Base-by-base conservation (phyloP, 1,284 basidiomycete genomes). In the Apiotrichum sp. region DNA sequence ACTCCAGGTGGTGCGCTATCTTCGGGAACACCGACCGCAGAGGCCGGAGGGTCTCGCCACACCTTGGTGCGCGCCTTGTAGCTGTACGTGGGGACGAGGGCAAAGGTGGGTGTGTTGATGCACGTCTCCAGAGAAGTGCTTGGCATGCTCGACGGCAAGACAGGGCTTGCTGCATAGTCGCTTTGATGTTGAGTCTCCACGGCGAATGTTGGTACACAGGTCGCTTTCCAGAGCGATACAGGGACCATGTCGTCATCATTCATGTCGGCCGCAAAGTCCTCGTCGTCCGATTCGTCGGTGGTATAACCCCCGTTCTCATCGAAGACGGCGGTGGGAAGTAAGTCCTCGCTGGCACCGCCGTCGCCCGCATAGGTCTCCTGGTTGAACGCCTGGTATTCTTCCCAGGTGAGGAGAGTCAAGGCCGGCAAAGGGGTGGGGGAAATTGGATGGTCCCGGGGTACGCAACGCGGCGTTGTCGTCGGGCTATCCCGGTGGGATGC, bases 31-130 rank as follows among this genome's bases (percentile, higher is more conserved):
- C 8, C 36, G 7, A 38, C 36, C 13, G 7, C 36, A 38, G 36
- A 8, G 36, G 36, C 36, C 7, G 35, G 9, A 14, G 7, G 36
- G 29, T 45, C 43, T 14, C 45, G 45, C 45, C 45, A 46, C 33
- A 46, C 33, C 13, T 32, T 9, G 45, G 36, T 13, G 13, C 35
- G 45, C 4, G 45, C 45, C n/a, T 29, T 36, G 36, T 48, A 39
- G 5, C 4, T 29, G 3, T 9, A 4, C 4, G 10, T 13, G 4
- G 38, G 42, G 13, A 55, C 43, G 31, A 55, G 54, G 8, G 54
- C 54, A 42, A 56, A 56, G 2, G 44, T 56, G 6, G 55, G 55
- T 2, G 46, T 36, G 35, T 56, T 36, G 55, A 56, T 56, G 33
- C 34, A 36, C 8, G 36, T 22, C 16, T 47, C 34, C 31, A 47